A percentile compares a stretch with the other conserved stretches of the same genome.
These are phyloP conservation scores for Geoglossum glabrum DNA, from an alignment of 495 filamentous ascomycete genomes.

Conservation along the genomic window DNA sequence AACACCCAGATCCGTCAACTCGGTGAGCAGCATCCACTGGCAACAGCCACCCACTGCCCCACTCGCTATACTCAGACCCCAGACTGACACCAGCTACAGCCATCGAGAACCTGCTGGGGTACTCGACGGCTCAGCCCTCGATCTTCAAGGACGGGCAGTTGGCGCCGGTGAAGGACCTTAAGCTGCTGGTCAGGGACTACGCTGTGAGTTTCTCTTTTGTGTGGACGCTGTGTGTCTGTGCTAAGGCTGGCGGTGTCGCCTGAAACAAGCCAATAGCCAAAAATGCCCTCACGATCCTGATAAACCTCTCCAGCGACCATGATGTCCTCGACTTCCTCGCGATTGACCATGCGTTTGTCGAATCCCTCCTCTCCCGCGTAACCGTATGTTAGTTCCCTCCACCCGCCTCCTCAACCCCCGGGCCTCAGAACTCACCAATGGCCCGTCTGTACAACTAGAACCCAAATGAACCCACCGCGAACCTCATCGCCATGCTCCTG, in stretches of 20 bases:
- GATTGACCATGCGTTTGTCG: constrained; percentile 64
- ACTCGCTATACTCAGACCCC: not conserved
- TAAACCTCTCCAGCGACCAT: constrained; percentile 68
- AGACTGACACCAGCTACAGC: constrained; percentile 26
- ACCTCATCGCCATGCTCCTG: constrained; percentile 74
- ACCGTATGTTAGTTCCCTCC: constrained; percentile 41
- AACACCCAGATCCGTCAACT: constrained; percentile 68
- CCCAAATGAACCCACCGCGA: constrained; percentile 49
- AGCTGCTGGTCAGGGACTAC: constrained; percentile 69
- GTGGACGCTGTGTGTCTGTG: not conserved
- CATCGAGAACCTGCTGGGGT: constrained; percentile 68
- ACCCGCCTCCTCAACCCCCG: not conserved
- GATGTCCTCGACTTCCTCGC: constrained; percentile 53
- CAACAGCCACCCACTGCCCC: not conserved
- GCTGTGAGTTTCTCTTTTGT: constrained; percentile 29
- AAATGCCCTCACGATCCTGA: constrained; percentile 77
- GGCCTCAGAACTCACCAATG: not conserved
- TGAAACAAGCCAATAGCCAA: constrained; percentile 56
- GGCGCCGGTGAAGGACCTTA: constrained; percentile 69
- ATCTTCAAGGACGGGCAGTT: constrained; percentile 72
- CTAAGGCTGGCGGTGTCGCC: not conserved
- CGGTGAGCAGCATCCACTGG: constrained; percentile 29
- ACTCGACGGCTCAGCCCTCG: constrained; percentile 50
- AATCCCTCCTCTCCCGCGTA: constrained; percentile 45
- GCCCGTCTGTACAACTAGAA: constrained; percentile 20